Conservation (phyloP, 306 rosid species). For the Arachis hypogaea region DNA sequence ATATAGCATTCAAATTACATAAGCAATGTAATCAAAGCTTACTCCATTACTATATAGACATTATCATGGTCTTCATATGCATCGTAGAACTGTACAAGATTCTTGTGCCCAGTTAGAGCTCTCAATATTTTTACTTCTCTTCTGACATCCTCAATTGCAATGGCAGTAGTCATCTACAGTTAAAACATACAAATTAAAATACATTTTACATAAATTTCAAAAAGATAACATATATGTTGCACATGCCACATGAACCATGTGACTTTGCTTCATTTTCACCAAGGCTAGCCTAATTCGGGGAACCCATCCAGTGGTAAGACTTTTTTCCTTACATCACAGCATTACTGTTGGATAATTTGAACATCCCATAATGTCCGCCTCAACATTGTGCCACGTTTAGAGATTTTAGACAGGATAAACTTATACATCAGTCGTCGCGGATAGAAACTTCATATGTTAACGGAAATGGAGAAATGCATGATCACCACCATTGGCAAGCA, state of each 20-base stretch:
- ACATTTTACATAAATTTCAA: conserved; percentile 1
- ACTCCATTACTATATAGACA: conserved; percentile 85
- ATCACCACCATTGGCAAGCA: not conserved
- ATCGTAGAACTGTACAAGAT: conserved; percentile 73
- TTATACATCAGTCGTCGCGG: not conserved
- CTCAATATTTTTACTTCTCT: conserved; percentile 83
- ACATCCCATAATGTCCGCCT: too few species aligned
- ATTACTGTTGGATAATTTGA: not conserved
- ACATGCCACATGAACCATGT: not conserved
- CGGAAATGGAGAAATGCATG: not conserved
- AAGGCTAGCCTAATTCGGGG: not conserved
- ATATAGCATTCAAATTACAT: conserved; percentile 11
- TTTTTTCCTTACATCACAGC: not conserved
- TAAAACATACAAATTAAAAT: conserved; percentile 23
- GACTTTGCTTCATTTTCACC: not conserved
- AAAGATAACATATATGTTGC: not conserved
- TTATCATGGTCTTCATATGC: conserved; percentile 77
- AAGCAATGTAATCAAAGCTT: conserved; percentile 46
- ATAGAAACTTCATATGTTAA: not conserved
- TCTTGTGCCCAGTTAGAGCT: conserved; percentile 72
- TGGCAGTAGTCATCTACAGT: conserved; percentile 80
- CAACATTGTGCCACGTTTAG: too few species aligned
- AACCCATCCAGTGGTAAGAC: not conserved
- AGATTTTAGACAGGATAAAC: not conserved
- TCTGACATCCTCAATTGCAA: conserved; percentile 87